These are phyloP conservation scores for Cylindrodendrum hubeiense DNA, from an alignment of 2,329 filamentous ascomycete species.

Conservation along the genomic window DNA sequence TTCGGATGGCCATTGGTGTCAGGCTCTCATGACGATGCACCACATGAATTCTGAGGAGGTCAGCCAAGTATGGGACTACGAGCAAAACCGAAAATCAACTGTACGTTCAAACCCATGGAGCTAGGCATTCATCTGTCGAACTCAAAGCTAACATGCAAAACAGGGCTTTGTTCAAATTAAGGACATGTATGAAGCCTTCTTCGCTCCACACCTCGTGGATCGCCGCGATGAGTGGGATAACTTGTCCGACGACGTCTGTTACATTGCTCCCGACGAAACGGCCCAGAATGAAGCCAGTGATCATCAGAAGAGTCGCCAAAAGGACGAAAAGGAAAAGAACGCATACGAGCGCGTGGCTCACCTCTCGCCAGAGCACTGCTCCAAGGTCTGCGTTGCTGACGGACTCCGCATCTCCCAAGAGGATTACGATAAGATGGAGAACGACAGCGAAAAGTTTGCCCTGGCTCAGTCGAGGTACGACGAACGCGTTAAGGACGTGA, in stretches of 20 bases:
- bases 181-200: conserved; percentile 63
- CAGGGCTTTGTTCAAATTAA: conserved; percentile 59
- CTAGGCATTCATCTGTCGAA: neutral
- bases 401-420: conserved; percentile 51
- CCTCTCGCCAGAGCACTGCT: conserved; percentile 60
- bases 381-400: conserved; percentile 60
- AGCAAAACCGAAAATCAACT: conserved; percentile 60
- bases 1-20: conserved; percentile 64
- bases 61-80: conserved; percentile 64
- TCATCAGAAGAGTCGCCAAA: conserved; percentile 50
- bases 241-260: conserved; percentile 61
- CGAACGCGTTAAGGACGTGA: conserved; percentile 32
- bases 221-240: conserved; percentile 66
- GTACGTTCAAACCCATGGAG: conserved; percentile 46
- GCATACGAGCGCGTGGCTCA: conserved; percentile 59
- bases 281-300: conserved; percentile 50
- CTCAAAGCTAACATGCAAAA: conserved; percentile 22
- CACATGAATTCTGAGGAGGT: conserved; percentile 66
- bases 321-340: conserved; percentile 54
- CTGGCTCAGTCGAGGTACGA: conserved; percentile 46
- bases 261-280: conserved; percentile 53
- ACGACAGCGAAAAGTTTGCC: conserved; percentile 44
- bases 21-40: conserved; percentile 69
- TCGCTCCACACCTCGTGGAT: conserved; percentile 57
- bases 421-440: conserved; percentile 46